Conservation (phyloP, 2,329 filamentous ascomycete species). For the Helotiales sp. region DNA sequence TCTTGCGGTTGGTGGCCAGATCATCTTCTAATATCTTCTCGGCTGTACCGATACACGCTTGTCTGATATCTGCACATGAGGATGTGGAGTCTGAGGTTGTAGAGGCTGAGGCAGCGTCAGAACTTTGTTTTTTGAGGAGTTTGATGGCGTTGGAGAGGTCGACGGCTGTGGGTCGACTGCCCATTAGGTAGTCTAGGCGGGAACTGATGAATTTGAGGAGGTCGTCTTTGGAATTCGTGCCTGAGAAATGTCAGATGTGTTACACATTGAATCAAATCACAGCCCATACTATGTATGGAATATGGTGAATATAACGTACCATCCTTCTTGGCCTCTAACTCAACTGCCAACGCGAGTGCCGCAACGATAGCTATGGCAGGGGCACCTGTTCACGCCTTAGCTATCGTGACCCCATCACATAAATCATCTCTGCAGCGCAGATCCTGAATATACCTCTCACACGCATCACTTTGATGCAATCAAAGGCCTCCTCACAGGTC, state of each 20-base stretch:
- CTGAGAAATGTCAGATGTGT: constrained; percentile 19
- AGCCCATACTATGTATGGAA: background rate
- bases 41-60: constrained; percentile 77
- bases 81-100: constrained; percentile 28
- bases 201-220: constrained; percentile 74
- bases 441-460: constrained; percentile 58
- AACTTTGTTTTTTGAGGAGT: constrained; percentile 72
- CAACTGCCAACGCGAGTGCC: constrained; percentile 83
- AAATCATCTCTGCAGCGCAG: background rate
- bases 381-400: constrained; percentile 59
- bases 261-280: background rate
- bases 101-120: constrained; percentile 50
- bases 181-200: constrained; percentile 84
- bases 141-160: constrained; percentile 89
- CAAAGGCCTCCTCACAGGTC: constrained; percentile 76
- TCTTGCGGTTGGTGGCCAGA: constrained; percentile 82
- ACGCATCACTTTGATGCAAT: constrained; percentile 81
- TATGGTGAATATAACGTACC: constrained; percentile 40
- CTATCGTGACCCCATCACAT: constrained; percentile 1
- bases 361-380: constrained; percentile 99
- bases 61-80: constrained; percentile 57
- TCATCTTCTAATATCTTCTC: constrained; percentile 89
- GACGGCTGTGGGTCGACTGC: constrained; percentile 90
- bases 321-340: constrained; percentile 66
- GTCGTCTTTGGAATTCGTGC: constrained; percentile 49